Conservation (phyloP, 345 rosid genomes). For the Gossypium mustelinum region DNA sequence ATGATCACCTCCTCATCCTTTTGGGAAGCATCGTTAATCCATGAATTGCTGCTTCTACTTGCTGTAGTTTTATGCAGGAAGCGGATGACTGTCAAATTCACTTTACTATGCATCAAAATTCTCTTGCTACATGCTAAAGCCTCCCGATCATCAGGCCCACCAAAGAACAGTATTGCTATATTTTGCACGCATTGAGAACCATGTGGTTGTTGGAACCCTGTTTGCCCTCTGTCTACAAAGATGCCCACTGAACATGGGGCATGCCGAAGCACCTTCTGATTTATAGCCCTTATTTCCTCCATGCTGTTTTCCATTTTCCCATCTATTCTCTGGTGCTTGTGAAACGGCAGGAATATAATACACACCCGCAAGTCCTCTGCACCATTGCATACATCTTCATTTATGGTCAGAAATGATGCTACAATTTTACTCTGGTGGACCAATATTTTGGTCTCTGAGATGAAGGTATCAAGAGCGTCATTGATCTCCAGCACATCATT, state of each 20-base stretch:
- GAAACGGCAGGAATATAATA: constrained; percentile 70
- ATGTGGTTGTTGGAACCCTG: constrained; percentile 67
- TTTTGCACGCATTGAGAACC: constrained; percentile 44
- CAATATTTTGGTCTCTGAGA: constrained; percentile 40
- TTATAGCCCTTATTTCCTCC: constrained; percentile 61
- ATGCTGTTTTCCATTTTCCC: constrained; percentile 62
- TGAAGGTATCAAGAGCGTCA: constrained; percentile 55
- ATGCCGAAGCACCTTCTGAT: constrained; percentile 69
- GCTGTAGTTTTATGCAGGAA: constrained; percentile 25
- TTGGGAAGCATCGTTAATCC: constrained; percentile 5
- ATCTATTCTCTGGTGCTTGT: constrained; percentile 87
- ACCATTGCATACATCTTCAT: constrained; percentile 60
- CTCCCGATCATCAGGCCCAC: constrained; percentile 90
- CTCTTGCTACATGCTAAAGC: constrained; percentile 70
- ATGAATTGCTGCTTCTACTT: neutral
- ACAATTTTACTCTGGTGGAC: constrained; percentile 62
- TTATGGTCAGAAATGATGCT: constrained; percentile 44
- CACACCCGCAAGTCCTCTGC: constrained; percentile 73
- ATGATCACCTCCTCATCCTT: constrained; percentile 36
- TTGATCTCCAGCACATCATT: constrained; percentile 76
- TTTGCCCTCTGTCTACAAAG: constrained; percentile 59
- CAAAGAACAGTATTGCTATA: constrained; percentile 69
- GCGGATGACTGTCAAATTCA: constrained; percentile 55
- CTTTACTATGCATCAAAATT: constrained; percentile 40
- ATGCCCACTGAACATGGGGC: constrained; percentile 82